Base-by-base conservation (phyloP, 345 rosid species). In the Rhodamnia argentea region DNA sequence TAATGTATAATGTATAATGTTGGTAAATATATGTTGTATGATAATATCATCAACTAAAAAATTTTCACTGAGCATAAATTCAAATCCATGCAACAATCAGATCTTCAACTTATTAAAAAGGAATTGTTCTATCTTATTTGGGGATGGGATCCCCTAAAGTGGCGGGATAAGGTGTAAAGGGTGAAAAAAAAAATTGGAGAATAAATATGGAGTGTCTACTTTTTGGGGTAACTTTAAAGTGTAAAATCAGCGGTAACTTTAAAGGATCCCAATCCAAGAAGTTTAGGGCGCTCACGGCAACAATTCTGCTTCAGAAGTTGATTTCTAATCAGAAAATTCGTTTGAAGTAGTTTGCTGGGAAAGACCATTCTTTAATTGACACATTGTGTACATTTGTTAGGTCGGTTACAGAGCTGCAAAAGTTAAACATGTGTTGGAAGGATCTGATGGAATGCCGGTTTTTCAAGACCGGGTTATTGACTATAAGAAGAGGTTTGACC, bases 391-490 rank as follows among this genome's bases (percentile, higher is more conserved):
- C 75, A 62, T 29, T 62, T 14, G 6, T 62, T 29, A 62, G 75
- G 22, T 0, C 1, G 11, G 0, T 22, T 2, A 1, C 75, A 1
- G 16, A 6, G 75, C 42, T 62, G 5, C 4, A 15, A 16, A 7
- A 15, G 42, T 4, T 62, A 0, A 0, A 2, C 5, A 1, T 18
- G 22, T 29, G 23, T 15, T 62, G 75, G 18, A 3, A 62, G 22
- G 42, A 62, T 29, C 23, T 7, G 3, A 3, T 4, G 75, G 75
- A 62, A 15, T 29, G 74, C 74, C 2, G 20, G 7, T 0, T 60
- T 60, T 4, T 0, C 74, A 0, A 0, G 40, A 27, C 10, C 0
- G 0, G 10, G 0, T 29, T 62, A 2, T 0, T 1, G 0, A 18
- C 29, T 3, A 1, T 29, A 7, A 9, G 3, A 29, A 29, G 75